These are phyloP conservation scores for Aspergillus texensis DNA, from an alignment of 2,329 filamentous ascomycete species.

Conservation along the genomic window DNA sequence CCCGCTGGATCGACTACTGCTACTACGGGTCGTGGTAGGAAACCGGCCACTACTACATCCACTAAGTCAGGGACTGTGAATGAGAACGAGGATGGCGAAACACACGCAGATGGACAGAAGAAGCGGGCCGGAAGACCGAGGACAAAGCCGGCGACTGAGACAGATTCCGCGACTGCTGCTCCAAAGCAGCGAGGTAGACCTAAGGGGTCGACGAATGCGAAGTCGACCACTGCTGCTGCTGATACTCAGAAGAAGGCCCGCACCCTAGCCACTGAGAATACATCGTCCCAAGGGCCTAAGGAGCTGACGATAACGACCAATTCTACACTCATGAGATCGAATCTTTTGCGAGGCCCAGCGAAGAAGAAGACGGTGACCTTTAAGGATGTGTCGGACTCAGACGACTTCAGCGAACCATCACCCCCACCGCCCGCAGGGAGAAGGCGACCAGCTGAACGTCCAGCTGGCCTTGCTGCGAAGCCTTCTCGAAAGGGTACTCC, in stretches of 20 bases:
- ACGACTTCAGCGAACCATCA: slow-evolving; percentile 36
- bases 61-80: slow-evolving; percentile 17
- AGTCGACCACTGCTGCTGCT: slow-evolving; percentile 14
- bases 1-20: slow-evolving; percentile 11
- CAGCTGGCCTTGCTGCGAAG: slow-evolving; percentile 47
- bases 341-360: slow-evolving; percentile 32
- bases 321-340: slow-evolving; percentile 34
- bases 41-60: slow-evolving; percentile 7
- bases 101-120: slow-evolving; percentile 25
- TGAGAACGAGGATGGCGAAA: slow-evolving; percentile 29
- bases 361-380: slow-evolving; percentile 53
- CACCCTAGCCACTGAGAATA: slow-evolving; percentile 7
- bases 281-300: slow-evolving; percentile 20
- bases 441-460: slow-evolving; percentile 25
- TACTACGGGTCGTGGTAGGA: slow-evolving; percentile 16
- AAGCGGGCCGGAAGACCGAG: slow-evolving; percentile 24
- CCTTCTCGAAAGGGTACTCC: slow-evolving; percentile 47
- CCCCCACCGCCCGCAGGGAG: slow-evolving; percentile 27
- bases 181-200: slow-evolving; percentile 35
- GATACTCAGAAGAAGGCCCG: slow-evolving; percentile 18
- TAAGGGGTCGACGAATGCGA: slow-evolving; percentile 24
- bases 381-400: slow-evolving; percentile 44
- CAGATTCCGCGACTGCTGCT: slow-evolving; percentile 10
- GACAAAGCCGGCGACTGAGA: slow-evolving; percentile 15
- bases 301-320: slow-evolving; percentile 32